Evolutionary conservation across 805 yeast species (phyloP), one percentile per base, ranked within the genome.

Genomic region (Suhomyces emberorum): DNA sequence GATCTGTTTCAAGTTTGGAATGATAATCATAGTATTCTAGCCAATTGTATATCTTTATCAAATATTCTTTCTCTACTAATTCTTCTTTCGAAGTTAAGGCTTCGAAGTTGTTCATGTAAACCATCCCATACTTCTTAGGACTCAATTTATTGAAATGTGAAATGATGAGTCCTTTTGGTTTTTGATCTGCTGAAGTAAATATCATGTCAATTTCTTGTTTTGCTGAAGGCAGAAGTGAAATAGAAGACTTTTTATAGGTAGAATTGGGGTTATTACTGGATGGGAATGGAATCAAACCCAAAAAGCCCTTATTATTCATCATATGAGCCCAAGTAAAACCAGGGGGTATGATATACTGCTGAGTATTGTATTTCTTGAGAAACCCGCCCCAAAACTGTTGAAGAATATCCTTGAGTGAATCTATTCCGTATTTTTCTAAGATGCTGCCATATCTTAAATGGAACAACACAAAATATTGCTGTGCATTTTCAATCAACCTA

Each of bases 311-410:
- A 39, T 57, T 55, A 42, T 65, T 66, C 26, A 64, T 38, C 31
- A 46, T 35, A 32, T 63, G 61, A 20, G 65, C 61, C 73, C 73
- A 68, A 12, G 36, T 38, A n/a, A 61, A 43, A 14, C 39, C 46
- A 1, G 44, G 50, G 28, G 52, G 62, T 40, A 43, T 44, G 35
- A 30, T 46, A 40, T 35, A 48, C 17, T 35, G 43, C 34, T 41
- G 55, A 5, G 31, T 23, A 39, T 66, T 64, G 38, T 50, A 63
- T 25, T 41, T 47, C 1, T 24, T 17, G 15, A 60, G 16, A 33
- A 65, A 65, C 9, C 54, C 55, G 1, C 32, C 22, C 70, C 70
- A 67, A 39, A 48, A 58, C 23, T 50, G 48, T 2, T 24, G 25
- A 10, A 65, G 48, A 6, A 47, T 30, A 3, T 29, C 34, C 20